Base-by-base conservation (phyloP, 2,329 filamentous ascomycete species). In the Aspergillus latus region DNA sequence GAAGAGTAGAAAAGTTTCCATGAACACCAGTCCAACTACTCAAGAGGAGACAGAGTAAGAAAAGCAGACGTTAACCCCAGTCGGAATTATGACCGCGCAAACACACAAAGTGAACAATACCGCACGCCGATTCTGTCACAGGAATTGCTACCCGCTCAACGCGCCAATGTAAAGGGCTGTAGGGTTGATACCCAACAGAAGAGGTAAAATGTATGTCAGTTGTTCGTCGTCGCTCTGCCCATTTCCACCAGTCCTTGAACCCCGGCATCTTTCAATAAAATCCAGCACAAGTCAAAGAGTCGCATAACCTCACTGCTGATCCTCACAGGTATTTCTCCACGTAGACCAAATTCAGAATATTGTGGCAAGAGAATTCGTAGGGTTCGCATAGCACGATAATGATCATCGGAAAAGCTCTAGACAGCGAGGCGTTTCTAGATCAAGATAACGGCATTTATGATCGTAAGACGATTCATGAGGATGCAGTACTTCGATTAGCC, bases 51-150 rank as follows among this genome's bases (percentile, higher is more conserved):
- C n/a, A 43, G 32, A 50, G 42, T 28, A 44, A 42, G 36, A 34
- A 51, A 53, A 63, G 59, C 13, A 60, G 49, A 58, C 52, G 56
- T 36, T 65, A 63, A 62, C 63, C 59, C 60, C 13, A 82, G 78
- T 80, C 71, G 86, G 43, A 57, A 59, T 57, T 69, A 63, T 64
- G 66, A 61, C 65, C 61, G 65, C 56, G 58, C 54, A 64, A 61
- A 57, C 36, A 65, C 42, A 58, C 56, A 63, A 61, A 64, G 50
- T 61, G 58, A 56, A 52, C 56, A 50, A 57, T 56, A 26, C 54
- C 50, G 54, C 49, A 62, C 59, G 58, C 62, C 57, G 59, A 59
- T 68, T 61, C 64, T 61, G 59, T 5, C 26, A 65, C 62, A 64
- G 63, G 64, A 61, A 66, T 68, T 52, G 59, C 58, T 62, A 63